Evolutionary conservation across 306 rosid genomes (phyloP).

Genomic region (Purshia tridentata): DNA sequence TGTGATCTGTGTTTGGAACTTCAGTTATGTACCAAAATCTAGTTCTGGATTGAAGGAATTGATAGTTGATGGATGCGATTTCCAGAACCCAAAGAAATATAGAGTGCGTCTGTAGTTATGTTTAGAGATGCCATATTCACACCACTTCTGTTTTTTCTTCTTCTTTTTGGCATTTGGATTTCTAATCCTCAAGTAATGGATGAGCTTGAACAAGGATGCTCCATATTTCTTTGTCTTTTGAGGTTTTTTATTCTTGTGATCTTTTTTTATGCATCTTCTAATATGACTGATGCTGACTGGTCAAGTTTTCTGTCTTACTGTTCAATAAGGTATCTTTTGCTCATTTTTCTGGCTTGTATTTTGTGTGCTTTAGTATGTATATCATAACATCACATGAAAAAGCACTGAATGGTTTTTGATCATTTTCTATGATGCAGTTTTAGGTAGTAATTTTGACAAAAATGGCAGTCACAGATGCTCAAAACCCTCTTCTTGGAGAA

Average conservation of each 20-base stretch:
- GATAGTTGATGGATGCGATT: background rate
- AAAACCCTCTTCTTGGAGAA: conserved; percentile 73
- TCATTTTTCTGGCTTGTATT: conserved; percentile 1
- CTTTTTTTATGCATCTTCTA: background rate
- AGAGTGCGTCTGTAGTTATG: background rate
- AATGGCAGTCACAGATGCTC: conserved; percentile 81
- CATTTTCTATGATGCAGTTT: conserved; percentile 39
- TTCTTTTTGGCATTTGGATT: background rate
- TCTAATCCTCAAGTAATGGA: background rate
- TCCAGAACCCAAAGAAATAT: background rate
- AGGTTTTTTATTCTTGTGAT: background rate
- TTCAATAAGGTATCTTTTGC: conserved; percentile 16
- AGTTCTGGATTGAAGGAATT: background rate
- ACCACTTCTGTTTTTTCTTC: background rate
- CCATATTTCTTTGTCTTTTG: background rate
- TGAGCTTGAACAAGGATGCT: background rate
- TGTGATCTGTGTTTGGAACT: conserved; percentile 16
- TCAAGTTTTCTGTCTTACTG: conserved; percentile 3
- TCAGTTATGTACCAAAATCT: background rate
- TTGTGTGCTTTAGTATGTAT: conserved; percentile 12
- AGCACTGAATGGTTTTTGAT: conserved; percentile 11
- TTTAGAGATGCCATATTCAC: background rate
- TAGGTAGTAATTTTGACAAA: conserved; percentile 32
- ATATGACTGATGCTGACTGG: conserved; percentile 5
- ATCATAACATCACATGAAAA: conserved; percentile 2